These are phyloP conservation scores for Rehmannia glutinosa DNA, from an alignment of 257 asterid species.

Conservation along the genomic window DNA sequence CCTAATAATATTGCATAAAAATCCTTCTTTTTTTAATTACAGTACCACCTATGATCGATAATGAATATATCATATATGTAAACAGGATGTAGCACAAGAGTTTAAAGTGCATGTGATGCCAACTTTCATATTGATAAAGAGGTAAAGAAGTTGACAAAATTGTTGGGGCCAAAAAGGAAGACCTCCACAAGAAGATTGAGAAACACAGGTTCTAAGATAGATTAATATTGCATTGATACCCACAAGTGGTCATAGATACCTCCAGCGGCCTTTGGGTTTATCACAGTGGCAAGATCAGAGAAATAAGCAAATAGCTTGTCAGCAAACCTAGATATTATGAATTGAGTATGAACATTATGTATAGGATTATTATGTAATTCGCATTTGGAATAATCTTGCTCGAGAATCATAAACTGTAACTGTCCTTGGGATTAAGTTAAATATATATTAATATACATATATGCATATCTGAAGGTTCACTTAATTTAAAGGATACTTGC, in stretches of 20 bases:
- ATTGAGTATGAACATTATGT: no score
- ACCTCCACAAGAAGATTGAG: conserved; percentile 43
- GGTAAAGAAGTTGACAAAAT: conserved; percentile 62
- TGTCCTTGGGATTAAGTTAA: no score
- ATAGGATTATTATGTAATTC: no score
- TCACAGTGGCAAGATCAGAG: not conserved
- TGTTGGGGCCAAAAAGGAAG: conserved; percentile 44
- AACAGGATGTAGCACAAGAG: conserved; percentile 65
- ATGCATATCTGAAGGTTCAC: no score
- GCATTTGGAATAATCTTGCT: no score
- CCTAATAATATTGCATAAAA: not conserved
- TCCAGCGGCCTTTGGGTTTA: not conserved
- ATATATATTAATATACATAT: no score
- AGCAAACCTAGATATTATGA: no score
- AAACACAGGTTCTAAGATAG: conserved; percentile 36
- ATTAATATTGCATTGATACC: not conserved
- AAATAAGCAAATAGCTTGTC: no score
- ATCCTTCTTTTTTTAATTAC: not conserved
- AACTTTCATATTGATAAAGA: conserved; percentile 55
- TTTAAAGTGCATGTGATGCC: conserved; percentile 66
- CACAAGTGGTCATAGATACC: no score
- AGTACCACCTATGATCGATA: not conserved
- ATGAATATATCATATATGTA: not conserved
- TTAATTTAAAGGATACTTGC: no score
- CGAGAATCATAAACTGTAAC: no score